Percentiles rank a stretch among this genome's conserved stretches.
Conservation (phyloP, 192 early-diverging fungal species). For the Endogone sp. region DNA sequence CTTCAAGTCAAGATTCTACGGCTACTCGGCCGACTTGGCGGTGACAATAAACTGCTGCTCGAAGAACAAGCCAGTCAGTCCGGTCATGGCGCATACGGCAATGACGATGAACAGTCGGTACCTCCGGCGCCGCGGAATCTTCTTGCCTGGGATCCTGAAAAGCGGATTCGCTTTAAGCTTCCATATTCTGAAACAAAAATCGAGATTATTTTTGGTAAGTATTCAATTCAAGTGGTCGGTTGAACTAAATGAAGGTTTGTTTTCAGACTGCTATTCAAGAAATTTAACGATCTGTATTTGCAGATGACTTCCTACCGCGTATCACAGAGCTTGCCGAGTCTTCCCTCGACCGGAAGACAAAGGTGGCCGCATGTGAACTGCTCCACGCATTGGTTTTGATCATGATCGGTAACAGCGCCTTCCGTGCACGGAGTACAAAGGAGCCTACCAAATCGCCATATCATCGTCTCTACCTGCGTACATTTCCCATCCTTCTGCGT, state of each 20-base stretch:
- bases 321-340: slow-evolving; percentile 72
- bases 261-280: too few species aligned
- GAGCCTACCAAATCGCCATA: slow-evolving; percentile 51
- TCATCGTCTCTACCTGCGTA: slow-evolving; percentile 53
- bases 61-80: not conserved
- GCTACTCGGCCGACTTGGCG: slow-evolving; percentile 63
- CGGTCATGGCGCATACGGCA: not conserved
- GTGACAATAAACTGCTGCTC: slow-evolving; percentile 38
- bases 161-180: slow-evolving; percentile 48
- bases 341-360: slow-evolving; percentile 70
- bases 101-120: not conserved
- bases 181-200: slow-evolving; percentile 67
- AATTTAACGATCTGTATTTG: not conserved
- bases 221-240: not conserved
- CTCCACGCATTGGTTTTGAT: slow-evolving; percentile 66
- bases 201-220: slow-evolving; percentile 60
- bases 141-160: slow-evolving; percentile 69
- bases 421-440: slow-evolving; percentile 37
- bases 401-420: slow-evolving; percentile 71
- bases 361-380: slow-evolving; percentile 69
- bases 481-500: slow-evolving; percentile 70
- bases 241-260: not conserved
- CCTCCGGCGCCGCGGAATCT: slow-evolving; percentile 22
- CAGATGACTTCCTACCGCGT: slow-evolving; percentile 73
- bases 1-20: slow-evolving; percentile 58